Percentiles rank a stretch among this genome's conserved stretches.
phyloP scores from a whole-genome alignment of 2,329 filamentous ascomycete species.

The Colletotrichum liaoningense region DNA sequence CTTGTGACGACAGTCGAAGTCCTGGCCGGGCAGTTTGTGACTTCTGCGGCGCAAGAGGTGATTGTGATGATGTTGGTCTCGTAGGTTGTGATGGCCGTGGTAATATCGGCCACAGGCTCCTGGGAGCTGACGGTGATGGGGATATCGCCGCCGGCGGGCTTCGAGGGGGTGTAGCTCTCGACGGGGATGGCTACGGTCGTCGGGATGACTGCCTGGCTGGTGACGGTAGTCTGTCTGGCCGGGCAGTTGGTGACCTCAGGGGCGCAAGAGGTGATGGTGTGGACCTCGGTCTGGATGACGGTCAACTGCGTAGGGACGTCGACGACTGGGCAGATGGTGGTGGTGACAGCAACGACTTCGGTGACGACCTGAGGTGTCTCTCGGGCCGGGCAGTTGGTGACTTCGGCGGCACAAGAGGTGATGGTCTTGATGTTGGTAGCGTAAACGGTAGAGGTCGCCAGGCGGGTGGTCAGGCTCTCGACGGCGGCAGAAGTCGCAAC shows the following conservation, averaged over 20 bases:
- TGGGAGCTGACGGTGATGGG: neutral
- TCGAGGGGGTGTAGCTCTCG: conserved; percentile 26
- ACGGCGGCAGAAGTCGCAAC: neutral
- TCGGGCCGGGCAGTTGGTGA: conserved; percentile 26
- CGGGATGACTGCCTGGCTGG: conserved; percentile 26
- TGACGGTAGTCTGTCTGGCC: conserved; percentile 24
- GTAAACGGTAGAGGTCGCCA: conserved; percentile 34
- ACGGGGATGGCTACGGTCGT: conserved; percentile 24
- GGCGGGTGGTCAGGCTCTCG: conserved; percentile 19
- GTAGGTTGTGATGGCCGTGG: conserved; percentile 16
- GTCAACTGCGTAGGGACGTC: conserved; percentile 25
- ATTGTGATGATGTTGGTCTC: conserved; percentile 22
- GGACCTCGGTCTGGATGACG: conserved; percentile 40
- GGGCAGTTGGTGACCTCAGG: conserved; percentile 41
- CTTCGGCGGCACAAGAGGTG: conserved; percentile 30
- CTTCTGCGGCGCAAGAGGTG: conserved; percentile 20
- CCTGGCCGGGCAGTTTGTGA: conserved; percentile 26
- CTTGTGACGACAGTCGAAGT: conserved; percentile 38
- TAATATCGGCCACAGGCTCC: conserved; percentile 11
- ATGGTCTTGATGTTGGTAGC: conserved; percentile 36
- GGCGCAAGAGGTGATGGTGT: conserved; percentile 45
- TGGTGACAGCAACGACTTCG: conserved; percentile 54
- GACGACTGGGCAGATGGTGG: conserved; percentile 55
- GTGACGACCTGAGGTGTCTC: conserved; percentile 27
- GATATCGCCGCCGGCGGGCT: conserved; percentile 20